Evolutionary conservation across 768 basidiomycete genomes (phyloP), one percentile per base, ranked within the genome.

Genomic region (Gymnopilus junonius): DNA sequence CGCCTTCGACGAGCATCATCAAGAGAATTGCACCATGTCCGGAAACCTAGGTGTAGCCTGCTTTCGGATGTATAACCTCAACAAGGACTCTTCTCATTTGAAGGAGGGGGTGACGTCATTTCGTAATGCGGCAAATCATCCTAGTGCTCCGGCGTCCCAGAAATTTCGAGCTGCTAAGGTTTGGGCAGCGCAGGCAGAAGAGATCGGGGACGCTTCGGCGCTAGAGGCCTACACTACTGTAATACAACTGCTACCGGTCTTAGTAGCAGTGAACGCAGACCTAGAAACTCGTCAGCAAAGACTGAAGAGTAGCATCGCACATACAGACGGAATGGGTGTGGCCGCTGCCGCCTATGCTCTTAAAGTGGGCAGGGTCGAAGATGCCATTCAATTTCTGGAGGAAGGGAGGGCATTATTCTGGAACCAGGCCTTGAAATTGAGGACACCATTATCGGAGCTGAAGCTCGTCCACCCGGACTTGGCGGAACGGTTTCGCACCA

Each of bases 351-450:
- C 32, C 45, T 65, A 45, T 48, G 66, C 66, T 21, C 62, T 67
- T 32, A 17, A 29, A 17, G 20, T 4, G 3, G 63, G 56, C 14
- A 55, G 34, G 15, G 32, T 65, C 21, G 57, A 59, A 4, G 58
- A 67, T 15, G 66, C 63, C 5, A 31, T 65, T 2, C 57, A 59
- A 55, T 57, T 58, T 59, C 39, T 67, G 11, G 66, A 67, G 45
- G 57, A 64, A 55, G 66, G 66, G 45, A 60, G 63, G 6, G 54
- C 43, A 8, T 21, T 67, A 34, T 67, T 67, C 35, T 67, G 66
- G 66, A 59, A 54, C 29, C 66, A 67, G 39, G 45, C 54, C 42
- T 35, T 67, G 34, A 45, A 39, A 10, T 50, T 67, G 14, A 43
- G 66, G 8, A 58, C 63, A 12, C 66, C 66, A 4, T 58, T 67